Conservation (phyloP, 2,329 filamentous ascomycete species). For the Colletotrichum sp. region DNA sequence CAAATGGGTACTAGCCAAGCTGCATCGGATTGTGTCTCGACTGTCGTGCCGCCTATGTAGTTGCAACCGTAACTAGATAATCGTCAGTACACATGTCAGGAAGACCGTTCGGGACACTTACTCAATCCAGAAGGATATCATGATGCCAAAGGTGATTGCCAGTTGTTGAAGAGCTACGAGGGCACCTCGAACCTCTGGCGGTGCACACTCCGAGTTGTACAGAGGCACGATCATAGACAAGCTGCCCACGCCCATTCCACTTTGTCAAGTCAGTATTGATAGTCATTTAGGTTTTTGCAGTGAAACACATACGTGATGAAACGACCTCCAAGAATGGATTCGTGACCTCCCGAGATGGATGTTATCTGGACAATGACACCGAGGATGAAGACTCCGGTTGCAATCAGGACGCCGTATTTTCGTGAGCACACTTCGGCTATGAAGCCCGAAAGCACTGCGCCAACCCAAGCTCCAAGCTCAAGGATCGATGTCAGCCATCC, state of each 20-base stretch:
- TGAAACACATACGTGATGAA: conserved; percentile 63
- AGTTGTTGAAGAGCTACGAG: conserved; percentile 55
- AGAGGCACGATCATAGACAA: conserved; percentile 71
- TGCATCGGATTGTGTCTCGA: conserved; percentile 62
- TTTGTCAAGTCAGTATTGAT: conserved; percentile 16
- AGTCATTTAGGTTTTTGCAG: rapidly evolving
- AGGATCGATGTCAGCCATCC: conserved; percentile 71
- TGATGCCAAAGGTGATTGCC: conserved; percentile 66
- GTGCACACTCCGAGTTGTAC: conserved; percentile 52
- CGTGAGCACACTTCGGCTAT: conserved; percentile 73
- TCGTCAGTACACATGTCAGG: rapidly evolving
- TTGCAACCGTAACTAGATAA: conserved; percentile 55
- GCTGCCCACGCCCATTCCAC: conserved; percentile 71
- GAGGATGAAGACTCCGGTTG: conserved; percentile 69
- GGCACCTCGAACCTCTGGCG: conserved; percentile 47
- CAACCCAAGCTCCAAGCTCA: conserved; percentile 80
- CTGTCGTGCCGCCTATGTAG: conserved; percentile 62
- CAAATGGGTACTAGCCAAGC: conserved; percentile 78
- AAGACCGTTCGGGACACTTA: conserved; percentile 31
- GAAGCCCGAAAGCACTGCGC: conserved; percentile 71
- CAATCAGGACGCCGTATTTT: conserved; percentile 73
- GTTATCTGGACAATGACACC: conserved; percentile 73
- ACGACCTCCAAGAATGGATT: conserved; percentile 71
- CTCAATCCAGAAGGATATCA: conserved; percentile 69
- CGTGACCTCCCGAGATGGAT: conserved; percentile 58